Base-by-base conservation (phyloP, 345 rosid genomes). In the Linum trigynum region DNA sequence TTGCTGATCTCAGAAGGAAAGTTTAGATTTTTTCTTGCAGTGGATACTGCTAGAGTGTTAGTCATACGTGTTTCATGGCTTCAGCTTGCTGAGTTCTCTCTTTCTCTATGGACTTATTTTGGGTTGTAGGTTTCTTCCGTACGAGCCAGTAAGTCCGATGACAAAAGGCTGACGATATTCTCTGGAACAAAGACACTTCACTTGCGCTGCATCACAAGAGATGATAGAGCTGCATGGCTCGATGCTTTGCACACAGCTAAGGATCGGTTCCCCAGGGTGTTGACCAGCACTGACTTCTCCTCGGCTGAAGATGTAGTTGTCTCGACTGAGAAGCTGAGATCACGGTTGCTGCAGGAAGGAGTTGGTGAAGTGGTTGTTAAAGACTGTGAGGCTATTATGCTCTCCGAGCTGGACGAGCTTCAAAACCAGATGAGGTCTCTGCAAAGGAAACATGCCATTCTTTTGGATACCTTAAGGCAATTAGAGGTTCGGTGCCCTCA, bases 161-260 rank as follows among this genome's bases (percentile, higher is more conserved):
- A 95, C 69, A 95, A 89, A 72, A 85, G 99, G 85, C 88, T 94
- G 42, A 78, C 89, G 50, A 87, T 94, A 78, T 91, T 88, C 77
- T 88, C 96, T 0, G 99, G 97, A 69, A 90, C 97, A 36, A 94
- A 94, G 79, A 94, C 99, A 74, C 99, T 94, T 68, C 99, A 94
- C 71, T 77, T 91, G 77, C 83, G 89, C 9, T 86, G 92, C 71
- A 74, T 78, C 64, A 76, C 92, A 16, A 84, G 87, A 73, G 96
- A 88, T 35, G 91, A 84, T 71, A 85, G 96, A 82, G 72, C 88
- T 55, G 69, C 82, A 7, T 94, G 99, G 99, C 76, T 91, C 55
- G 99, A 91, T 67, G 90, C 92, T 5, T 76, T 91, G 75, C 82
- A 77, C 75, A 85, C 86, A 53, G 87, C 95, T 6, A 94, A 94